Conservation (phyloP, 1,284 basidiomycete genomes). For the Cryptococcus amylolentus region DNA sequence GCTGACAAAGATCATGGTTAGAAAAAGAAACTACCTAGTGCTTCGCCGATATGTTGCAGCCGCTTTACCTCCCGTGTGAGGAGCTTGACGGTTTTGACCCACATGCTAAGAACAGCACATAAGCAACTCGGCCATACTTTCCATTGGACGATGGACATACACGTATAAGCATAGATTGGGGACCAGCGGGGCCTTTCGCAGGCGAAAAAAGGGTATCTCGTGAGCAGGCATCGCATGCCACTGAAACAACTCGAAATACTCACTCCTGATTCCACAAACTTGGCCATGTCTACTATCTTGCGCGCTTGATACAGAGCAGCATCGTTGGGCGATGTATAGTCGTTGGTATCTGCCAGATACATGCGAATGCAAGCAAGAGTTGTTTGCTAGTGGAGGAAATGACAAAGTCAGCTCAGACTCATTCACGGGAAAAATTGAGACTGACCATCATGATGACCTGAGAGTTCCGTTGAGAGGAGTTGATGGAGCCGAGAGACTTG, state of each 20-base stretch:
- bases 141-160: not conserved
- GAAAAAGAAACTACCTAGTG: not conserved
- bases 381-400: slow-evolving; percentile 7
- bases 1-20: not conserved
- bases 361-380: slow-evolving; percentile 11
- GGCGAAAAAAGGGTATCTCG: not conserved
- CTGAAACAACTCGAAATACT: not conserved
- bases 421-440: not conserved
- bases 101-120: slow-evolving; percentile 6
- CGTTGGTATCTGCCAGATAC: slow-evolving; percentile 13
- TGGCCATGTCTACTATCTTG: slow-evolving; percentile 14
- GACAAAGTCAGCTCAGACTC: not conserved
- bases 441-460: not conserved
- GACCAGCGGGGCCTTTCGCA: not conserved
- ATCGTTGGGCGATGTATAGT: slow-evolving; percentile 10
- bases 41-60: not conserved
- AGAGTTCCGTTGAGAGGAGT: not conserved
- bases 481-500: not conserved
- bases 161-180: slow-evolving; percentile 3
- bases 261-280: not conserved
- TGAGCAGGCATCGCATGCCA: not conserved
- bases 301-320: slow-evolving; percentile 13
- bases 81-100: slow-evolving; percentile 5
- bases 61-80: slow-evolving; percentile 4
- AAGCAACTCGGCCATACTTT: not conserved